These are phyloP conservation scores for Marchantia polymorpha DNA, from an alignment of 225 moss, liverwort and hornwort species.

Conservation along the genomic window DNA sequence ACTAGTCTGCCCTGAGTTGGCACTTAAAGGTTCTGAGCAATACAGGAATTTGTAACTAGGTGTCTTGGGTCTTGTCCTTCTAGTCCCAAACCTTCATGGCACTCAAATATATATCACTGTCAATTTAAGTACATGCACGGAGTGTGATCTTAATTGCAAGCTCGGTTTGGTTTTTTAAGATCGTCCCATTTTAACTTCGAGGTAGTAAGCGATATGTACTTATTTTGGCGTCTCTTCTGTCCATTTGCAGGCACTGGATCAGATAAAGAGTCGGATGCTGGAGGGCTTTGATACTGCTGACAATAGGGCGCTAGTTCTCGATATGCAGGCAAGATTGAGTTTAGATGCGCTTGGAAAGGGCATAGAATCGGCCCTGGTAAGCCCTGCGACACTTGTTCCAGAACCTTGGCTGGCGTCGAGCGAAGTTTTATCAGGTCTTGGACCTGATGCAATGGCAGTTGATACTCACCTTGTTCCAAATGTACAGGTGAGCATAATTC, in stretches of 20 bases:
- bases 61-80: too few species aligned
- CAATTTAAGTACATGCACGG: too few species aligned
- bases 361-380: constrained; percentile 82
- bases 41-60: too few species aligned
- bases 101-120: too few species aligned
- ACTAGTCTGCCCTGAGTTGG: too few species aligned
- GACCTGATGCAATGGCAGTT: constrained; percentile 86
- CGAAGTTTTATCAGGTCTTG: constrained; percentile 75
- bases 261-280: constrained; percentile 85
- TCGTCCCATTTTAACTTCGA: too few species aligned
- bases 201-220: background rate
- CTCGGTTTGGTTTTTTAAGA: too few species aligned
- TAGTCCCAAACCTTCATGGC: too few species aligned
- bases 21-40: too few species aligned
- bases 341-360: constrained; percentile 84
- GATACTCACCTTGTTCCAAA: constrained; percentile 68
- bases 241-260: constrained; percentile 72
- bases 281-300: constrained; percentile 94
- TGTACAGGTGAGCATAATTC: constrained; percentile 58
- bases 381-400: constrained; percentile 74
- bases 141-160: too few species aligned
- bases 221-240: background rate
- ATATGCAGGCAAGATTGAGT: constrained; percentile 96
- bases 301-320: constrained; percentile 81
- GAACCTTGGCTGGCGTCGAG: constrained; percentile 80